Base-by-base conservation (phyloP, 1,284 basidiomycete genomes). In the Cryptococcus sp. region DNA sequence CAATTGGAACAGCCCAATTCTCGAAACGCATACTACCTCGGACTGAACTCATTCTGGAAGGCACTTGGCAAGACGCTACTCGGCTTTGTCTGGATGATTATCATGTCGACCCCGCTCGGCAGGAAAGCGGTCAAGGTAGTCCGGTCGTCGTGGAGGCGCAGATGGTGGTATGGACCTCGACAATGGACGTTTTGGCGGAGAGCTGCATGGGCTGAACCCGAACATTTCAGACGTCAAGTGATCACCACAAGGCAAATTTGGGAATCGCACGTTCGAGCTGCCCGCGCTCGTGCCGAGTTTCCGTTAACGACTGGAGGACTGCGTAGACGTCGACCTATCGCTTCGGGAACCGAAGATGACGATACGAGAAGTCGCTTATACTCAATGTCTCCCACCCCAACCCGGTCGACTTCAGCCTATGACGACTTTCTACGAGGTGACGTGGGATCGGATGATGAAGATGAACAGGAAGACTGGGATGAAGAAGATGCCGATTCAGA, bases 111-210 rank as follows among this genome's bases (percentile, higher is more conserved):
- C 2, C 66, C 66, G 0, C 39, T 64, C 11, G 70, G 67, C 0
- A 51, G 62, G 32, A 59, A 55, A 41, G 18, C 48, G 1, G 54
- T 59, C 4, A 25, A 53, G 14, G 13, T 57, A 34, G 24, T 32
- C 5, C 54, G 52, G 18, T 56, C 46, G 9, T 50, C 39, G 21
- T 65, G 59, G 56, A n/a, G 53, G 13, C 36, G 46, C n/a, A 51
- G 69, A 32, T 73, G 72, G 70, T 73, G 69, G 70, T 74, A 70
- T 49, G 72, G 72, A 1, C 70, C 71, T 2, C 49, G 71, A n/a
- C 52, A 58, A 10, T 72, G 69, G 69, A 52, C 60, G 9, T 46
- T 73, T 36, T 73, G 70, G 71, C 48, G 65, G 11, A 41, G 64
- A 21, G 62, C 55, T 2, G 70, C 66, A 1, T 73, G 72, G 72